Evolutionary conservation across 768 basidiomycete genomes (phyloP).

Genomic region (Amyloporia xantha): DNA sequence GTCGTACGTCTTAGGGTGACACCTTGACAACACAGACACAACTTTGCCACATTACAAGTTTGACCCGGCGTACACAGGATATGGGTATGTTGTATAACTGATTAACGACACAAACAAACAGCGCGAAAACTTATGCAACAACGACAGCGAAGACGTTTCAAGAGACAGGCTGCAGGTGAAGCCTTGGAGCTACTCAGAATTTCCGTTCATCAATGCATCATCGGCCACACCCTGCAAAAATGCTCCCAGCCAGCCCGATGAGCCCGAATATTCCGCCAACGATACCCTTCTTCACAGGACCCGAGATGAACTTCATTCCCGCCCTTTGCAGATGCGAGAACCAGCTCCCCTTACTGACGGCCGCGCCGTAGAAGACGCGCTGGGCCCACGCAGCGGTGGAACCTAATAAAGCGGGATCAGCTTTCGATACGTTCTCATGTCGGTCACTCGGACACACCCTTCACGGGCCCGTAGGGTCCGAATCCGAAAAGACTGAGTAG

Average conservation of each 20-base stretch:
- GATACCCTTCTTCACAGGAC: not conserved
- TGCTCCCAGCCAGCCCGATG: not conserved
- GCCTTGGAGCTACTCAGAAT: not conserved
- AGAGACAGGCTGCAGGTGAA: not conserved
- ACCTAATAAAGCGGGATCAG: constrained; percentile 16
- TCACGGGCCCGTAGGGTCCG: constrained; percentile 24
- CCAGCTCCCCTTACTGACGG: constrained; percentile 27
- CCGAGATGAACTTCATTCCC: constrained; percentile 19
- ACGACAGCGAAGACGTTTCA: not conserved
- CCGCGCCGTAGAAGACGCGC: constrained; percentile 28
- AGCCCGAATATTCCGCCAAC: not conserved
- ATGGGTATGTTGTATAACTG: not conserved
- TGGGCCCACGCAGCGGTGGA: constrained; percentile 31
- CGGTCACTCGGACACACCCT: not conserved
- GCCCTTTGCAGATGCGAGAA: constrained; percentile 26
- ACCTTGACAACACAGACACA: not conserved
- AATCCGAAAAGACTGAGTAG: constrained; percentile 32
- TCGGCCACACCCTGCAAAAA: not conserved
- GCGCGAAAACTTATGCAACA: not conserved
- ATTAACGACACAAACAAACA: not conserved
- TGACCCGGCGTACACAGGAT: too few species aligned
- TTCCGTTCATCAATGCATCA: not conserved
- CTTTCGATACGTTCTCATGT: not conserved
- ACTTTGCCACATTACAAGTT: not conserved
- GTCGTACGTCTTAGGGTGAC: not conserved